A percentile compares a stretch with the other conserved stretches of the same genome.
phyloP scores from a whole-genome alignment of 768 basidiomycete species.

The Phlebiopsis flavidoalba region DNA sequence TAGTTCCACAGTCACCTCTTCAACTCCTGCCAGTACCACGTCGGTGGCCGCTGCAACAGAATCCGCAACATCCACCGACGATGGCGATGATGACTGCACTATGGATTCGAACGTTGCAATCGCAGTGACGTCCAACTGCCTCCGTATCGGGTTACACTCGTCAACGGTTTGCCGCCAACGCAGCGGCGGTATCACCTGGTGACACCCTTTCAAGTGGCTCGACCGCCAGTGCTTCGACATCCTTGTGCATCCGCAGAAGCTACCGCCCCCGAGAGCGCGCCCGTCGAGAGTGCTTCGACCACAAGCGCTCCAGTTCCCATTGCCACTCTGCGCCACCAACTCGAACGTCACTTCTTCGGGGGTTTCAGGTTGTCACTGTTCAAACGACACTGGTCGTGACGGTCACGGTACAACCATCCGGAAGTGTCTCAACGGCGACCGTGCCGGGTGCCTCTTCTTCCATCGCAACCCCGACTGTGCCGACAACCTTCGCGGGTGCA shows the following conservation, averaged over 20 bases:
- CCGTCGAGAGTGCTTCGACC: background rate
- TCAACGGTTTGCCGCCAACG: background rate
- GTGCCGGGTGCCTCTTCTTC: background rate
- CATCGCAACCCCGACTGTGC: background rate
- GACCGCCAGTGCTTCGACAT: background rate
- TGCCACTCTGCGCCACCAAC: background rate
- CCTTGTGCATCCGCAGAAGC: background rate
- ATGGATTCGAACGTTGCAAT: background rate
- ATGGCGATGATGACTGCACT: slow-evolving; percentile 4
- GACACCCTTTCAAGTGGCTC: background rate
- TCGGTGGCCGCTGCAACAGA: background rate
- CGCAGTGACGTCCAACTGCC: background rate
- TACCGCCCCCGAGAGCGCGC: background rate
- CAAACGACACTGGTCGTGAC: slow-evolving; percentile 4
- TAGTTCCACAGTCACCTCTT: background rate
- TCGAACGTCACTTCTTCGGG: background rate
- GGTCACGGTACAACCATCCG: slow-evolving; percentile 1
- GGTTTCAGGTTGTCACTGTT: slow-evolving; percentile 8
- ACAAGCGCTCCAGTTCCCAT: background rate
- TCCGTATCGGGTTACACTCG: background rate
- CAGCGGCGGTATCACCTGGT: background rate
- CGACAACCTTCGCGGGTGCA: background rate
- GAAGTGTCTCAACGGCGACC: background rate
- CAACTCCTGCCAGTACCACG: background rate
- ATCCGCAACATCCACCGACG: background rate